Base-by-base conservation (phyloP, 2,329 filamentous ascomycete genomes). In the Chaetomium sp. region DNA sequence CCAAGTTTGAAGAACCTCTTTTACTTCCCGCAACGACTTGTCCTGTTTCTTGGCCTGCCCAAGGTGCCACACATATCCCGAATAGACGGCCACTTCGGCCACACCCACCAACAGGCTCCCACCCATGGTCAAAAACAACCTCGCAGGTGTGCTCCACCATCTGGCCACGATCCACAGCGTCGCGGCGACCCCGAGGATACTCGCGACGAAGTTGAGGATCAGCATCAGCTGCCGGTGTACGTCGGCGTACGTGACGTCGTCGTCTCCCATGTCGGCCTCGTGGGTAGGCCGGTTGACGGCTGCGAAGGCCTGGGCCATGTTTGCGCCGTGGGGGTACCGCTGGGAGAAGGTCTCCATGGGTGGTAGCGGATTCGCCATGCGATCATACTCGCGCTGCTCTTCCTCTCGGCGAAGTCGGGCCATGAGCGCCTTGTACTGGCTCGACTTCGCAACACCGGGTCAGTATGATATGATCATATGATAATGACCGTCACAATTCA, bases 401-500 rank as follows among this genome's bases (percentile, higher is more conserved):
- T 92, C 87, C 65, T 94, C 85, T 58, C 80, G 83, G 60, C 90
- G 89, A 19, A 99, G 82, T 12, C 86, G 84, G 32, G 85, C 84
- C 90, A 97, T 97, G 1, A 96, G 77, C 6, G 86, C 87, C 69
- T 89, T 88, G 74, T 92, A 97, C 72, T 95, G 87, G 6, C 84
- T 75, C 1, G 86, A 87, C 84, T 95, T 57, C 32, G 35, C 19
- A 27, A 27, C 19, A 34, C 12, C 36, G 10, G 19, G n/a, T 38
- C 2, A 35, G 62, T n/a, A 62, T 54, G 9, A 27, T 40, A 41
- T 27, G 10, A 7, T 14, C 9, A 14, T 9, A n/a, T 7, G 8
- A 14, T 14, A 9, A 14, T 12, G 6, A 2, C 36, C 42, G 33
- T 37, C 5, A n/a, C 9, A 5, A 50, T 9, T 45, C 11, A 38